phyloP scores from a whole-genome alignment of 2,329 filamentous ascomycete species.

The Aspergillus persii region DNA sequence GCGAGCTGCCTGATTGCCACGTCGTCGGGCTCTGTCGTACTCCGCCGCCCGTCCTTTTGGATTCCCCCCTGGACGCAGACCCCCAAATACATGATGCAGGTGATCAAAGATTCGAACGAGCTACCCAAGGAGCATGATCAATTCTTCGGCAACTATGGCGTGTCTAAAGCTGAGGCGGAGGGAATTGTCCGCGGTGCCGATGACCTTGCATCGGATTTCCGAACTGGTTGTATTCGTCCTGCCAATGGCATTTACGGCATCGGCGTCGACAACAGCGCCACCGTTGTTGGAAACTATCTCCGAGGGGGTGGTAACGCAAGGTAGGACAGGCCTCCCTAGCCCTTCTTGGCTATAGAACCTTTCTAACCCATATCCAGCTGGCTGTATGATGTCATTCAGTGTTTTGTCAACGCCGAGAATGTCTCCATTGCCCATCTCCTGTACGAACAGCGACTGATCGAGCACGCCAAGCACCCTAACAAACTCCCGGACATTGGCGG shows the following conservation, averaged over 20 bases:
- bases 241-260: conserved; percentile 55
- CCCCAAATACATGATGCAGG: conserved; percentile 45
- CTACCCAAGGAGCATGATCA: conserved; percentile 40
- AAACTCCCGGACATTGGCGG: conserved; percentile 38
- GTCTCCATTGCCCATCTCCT: conserved; percentile 55
- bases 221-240: conserved; percentile 55
- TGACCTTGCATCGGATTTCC: conserved; percentile 38
- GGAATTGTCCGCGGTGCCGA: conserved; percentile 49
- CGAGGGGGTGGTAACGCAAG: conserved; percentile 37
- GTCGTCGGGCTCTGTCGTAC: conserved; percentile 50
- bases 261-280: conserved; percentile 38
- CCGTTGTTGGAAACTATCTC: conserved; percentile 42
- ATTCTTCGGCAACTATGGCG: conserved; percentile 52
- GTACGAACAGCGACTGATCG: conserved; percentile 52
- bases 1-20: conserved; percentile 55
- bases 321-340: conserved; percentile 13
- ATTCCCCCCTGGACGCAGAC: conserved; percentile 44
- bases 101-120: conserved; percentile 44
- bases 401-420: conserved; percentile 52
- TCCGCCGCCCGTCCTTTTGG: conserved; percentile 46
- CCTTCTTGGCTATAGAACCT: too few relatives aligned
- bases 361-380: conserved; percentile 31
- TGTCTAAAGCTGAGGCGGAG: conserved; percentile 54
- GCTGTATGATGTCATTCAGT: conserved; percentile 48
- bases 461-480: conserved; percentile 22